Evolutionary conservation across 164 flowering plant genomes (phyloP).

Genomic region (Chimonanthus praecox): DNA sequence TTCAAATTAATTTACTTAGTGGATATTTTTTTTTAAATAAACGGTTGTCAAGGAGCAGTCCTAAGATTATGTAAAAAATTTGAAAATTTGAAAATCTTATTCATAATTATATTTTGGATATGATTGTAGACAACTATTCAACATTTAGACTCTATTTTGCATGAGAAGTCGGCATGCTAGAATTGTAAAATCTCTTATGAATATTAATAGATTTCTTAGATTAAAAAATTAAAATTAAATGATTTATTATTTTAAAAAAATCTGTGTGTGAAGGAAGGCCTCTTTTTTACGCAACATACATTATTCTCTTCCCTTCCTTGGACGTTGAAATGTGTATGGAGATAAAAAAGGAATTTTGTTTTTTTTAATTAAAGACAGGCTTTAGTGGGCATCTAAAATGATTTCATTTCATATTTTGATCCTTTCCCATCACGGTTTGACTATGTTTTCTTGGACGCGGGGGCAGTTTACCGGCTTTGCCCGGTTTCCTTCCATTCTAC

Average conservation of each 20-base stretch:
- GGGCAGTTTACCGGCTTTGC: slow-evolving; percentile 1
- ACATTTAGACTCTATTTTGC: too few species aligned
- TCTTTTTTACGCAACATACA: background rate
- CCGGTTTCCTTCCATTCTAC: background rate
- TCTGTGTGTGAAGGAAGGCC: background rate
- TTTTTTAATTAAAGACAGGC: background rate
- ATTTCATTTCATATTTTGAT: slow-evolving; percentile 8
- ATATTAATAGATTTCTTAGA: background rate
- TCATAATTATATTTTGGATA: too few species aligned
- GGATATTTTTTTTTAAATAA: too few species aligned
- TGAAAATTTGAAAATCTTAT: too few species aligned
- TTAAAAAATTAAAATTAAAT: background rate
- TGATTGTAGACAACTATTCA: too few species aligned
- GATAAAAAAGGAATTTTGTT: background rate
- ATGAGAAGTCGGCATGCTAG: too few species aligned
- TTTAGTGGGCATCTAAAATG: background rate
- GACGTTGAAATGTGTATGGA: too few species aligned
- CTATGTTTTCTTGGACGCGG: slow-evolving; percentile 2
- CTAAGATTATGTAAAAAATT: too few species aligned
- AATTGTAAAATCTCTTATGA: background rate
- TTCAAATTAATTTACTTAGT: too few species aligned
- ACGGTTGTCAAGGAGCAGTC: too few species aligned
- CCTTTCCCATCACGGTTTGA: slow-evolving; percentile 17
- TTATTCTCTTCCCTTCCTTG: too few species aligned
- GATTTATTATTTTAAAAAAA: background rate